phyloP scores from a whole-genome alignment of 345 rosid genomes.

The Aquilaria yunnanensis region DNA sequence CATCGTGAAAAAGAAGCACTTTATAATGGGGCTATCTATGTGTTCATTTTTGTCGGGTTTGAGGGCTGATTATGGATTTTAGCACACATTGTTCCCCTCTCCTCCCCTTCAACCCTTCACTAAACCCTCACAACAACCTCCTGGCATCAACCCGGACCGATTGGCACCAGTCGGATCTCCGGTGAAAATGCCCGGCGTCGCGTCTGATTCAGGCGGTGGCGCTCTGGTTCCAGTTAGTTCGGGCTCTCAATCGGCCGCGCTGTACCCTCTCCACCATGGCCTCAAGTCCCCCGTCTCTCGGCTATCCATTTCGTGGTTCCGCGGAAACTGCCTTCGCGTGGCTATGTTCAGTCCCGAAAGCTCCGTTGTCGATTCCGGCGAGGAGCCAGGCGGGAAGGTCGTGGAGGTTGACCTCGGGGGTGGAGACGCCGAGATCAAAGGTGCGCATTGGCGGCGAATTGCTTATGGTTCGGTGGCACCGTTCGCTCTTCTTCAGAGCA shows the following conservation, averaged over 20 bases:
- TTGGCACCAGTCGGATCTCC: not conserved
- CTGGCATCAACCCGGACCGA: not conserved
- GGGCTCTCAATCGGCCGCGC: conserved; percentile 24
- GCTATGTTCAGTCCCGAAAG: conserved; percentile 41
- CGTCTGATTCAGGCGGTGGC: conserved; percentile 31
- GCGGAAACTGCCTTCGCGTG: conserved; percentile 80
- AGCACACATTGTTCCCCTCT: too few relatives aligned
- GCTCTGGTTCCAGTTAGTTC: conserved; percentile 31
- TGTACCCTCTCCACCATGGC: conserved; percentile 61
- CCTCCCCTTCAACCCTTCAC: not conserved
- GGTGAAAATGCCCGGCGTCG: conserved; percentile 40
- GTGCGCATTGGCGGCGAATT: conserved; percentile 68
- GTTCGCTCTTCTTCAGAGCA: conserved; percentile 80
- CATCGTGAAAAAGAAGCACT: too few relatives aligned
- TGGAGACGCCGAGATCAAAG: conserved; percentile 59
- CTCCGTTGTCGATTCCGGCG: conserved; percentile 18
- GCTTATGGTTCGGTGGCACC: conserved; percentile 86
- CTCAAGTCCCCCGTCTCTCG: conserved; percentile 59
- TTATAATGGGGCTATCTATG: too few relatives aligned
- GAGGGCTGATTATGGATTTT: too few relatives aligned
- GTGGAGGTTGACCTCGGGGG: conserved; percentile 58
- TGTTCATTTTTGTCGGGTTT: too few relatives aligned
- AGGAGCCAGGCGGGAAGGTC: conserved; percentile 50
- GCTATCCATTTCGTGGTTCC: conserved; percentile 77
- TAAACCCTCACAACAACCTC: conserved; percentile 38